Percentiles rank a stretch among this genome's conserved stretches.
phyloP scores from a whole-genome alignment of 2,329 filamentous ascomycete genomes.

The Sporothrix phasma region DNA sequence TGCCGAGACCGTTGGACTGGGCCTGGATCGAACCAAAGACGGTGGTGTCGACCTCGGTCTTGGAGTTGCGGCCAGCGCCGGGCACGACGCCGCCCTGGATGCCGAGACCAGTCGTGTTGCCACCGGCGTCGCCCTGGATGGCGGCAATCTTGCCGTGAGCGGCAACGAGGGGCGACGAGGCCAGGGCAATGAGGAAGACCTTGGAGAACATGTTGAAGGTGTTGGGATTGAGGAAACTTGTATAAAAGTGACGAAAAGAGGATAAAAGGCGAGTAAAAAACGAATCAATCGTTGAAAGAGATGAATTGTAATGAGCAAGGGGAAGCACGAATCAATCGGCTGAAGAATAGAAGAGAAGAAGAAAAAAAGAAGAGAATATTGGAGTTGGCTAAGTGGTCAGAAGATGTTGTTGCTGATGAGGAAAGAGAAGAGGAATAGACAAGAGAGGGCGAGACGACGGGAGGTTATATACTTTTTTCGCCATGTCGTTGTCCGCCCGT shows the following conservation, averaged over 20 bases:
- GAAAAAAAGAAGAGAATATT: neutral
- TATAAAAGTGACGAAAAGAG: neutral
- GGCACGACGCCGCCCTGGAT: constrained; percentile 34
- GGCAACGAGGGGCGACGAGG: constrained; percentile 23
- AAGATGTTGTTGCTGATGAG: constrained; percentile 4
- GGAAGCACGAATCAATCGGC: constrained; percentile 15
- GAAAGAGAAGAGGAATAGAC: neutral
- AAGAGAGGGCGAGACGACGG: neutral
- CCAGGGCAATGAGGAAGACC: constrained; percentile 23
- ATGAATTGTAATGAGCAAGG: neutral
- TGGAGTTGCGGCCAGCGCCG: constrained; percentile 30
- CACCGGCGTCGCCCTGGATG: constrained; percentile 28
- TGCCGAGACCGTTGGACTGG: constrained; percentile 30
- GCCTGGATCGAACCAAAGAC: constrained; percentile 31
- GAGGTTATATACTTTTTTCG: neutral
- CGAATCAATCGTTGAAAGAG: constrained; percentile 14
- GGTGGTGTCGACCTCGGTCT: constrained; percentile 37
- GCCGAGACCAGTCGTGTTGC: constrained; percentile 34
- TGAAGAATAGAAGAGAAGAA: neutral
- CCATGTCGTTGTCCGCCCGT: too few relatives aligned
- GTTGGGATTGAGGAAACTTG: neutral
- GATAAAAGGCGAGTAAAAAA: neutral
- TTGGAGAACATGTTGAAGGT: constrained; percentile 23
- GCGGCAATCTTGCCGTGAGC: constrained; percentile 27
- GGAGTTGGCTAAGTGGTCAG: neutral